phyloP scores from a whole-genome alignment of 2,329 filamentous ascomycete species.

The Fusarium sp. region DNA sequence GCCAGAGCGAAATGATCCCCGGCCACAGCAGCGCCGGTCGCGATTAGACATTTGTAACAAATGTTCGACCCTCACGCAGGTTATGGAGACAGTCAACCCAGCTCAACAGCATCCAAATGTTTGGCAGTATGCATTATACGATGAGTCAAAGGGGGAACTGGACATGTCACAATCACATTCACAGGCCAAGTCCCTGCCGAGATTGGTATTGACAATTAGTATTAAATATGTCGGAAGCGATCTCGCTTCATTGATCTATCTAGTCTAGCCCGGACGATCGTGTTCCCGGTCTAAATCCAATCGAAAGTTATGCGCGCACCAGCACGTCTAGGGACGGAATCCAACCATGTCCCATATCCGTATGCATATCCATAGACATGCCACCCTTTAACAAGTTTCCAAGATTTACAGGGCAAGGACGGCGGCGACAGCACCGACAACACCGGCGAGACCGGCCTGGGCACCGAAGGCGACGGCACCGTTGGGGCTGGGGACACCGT shows the following conservation, averaged over 20 bases:
- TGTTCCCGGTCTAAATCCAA: slow-evolving; percentile 33
- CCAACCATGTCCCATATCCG: slow-evolving; percentile 10
- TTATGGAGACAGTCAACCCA: neutral
- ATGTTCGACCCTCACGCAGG: neutral
- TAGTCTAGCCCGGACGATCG: slow-evolving; percentile 31
- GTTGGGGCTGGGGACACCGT: slow-evolving; percentile 22
- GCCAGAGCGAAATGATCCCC: neutral
- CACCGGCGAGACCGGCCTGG: slow-evolving; percentile 39
- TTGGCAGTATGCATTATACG: neutral
- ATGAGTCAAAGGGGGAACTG: neutral
- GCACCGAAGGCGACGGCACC: slow-evolving; percentile 34
- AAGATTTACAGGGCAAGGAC: slow-evolving; percentile 42
- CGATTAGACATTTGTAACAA: neutral
- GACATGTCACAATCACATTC: slow-evolving; percentile 1
- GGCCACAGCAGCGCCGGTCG: neutral
- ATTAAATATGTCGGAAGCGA: slow-evolving; percentile 43
- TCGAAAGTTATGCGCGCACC: slow-evolving; percentile 41
- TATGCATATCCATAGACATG: slow-evolving; percentile 15
- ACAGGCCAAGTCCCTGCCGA: neutral
- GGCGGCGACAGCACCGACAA: slow-evolving; percentile 38
- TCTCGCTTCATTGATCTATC: slow-evolving; percentile 38
- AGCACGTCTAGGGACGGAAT: slow-evolving; percentile 34
- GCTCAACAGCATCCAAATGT: neutral
- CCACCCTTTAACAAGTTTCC: slow-evolving; percentile 6
- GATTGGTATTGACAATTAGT: slow-evolving; percentile 41